A percentile compares a stretch with the other conserved stretches of the same genome.
These are phyloP conservation scores for Globisporangium alternatum DNA, from an alignment of 352 stramenopile genomes.

Conservation along the genomic window DNA sequence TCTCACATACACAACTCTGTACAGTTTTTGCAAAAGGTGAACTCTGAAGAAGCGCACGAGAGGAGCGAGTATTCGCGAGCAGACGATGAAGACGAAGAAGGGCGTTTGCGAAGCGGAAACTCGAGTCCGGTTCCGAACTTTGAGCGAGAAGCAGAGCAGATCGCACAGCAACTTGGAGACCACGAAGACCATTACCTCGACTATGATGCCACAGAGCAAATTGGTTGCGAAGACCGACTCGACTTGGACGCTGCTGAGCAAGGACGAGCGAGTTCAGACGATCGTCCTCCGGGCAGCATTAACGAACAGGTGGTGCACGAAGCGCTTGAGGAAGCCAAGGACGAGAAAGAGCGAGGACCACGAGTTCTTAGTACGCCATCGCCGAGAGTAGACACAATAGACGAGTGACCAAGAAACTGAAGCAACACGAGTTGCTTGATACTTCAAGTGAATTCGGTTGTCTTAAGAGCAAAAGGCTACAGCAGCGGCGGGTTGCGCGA, in stretches of 20 bases:
- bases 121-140: not conserved
- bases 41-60: not conserved
- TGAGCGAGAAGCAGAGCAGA: not conserved
- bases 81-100: not conserved
- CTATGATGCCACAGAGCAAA: not conserved
- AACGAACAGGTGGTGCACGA: not conserved
- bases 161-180: not conserved
- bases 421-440: not conserved
- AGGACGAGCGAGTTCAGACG: not conserved
- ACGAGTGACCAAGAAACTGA: slow-evolving; percentile 3
- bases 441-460: not conserved
- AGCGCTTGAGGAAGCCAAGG: not conserved
- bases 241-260: not conserved
- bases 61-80: not conserved
- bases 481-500: not conserved
- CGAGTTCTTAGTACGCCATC: not conserved
- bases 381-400: slow-evolving; percentile 12
- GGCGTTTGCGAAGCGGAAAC: not conserved
- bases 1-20: not conserved
- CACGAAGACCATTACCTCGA: not conserved
- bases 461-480: not conserved
- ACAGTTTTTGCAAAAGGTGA: slow-evolving; percentile 9
- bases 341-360: not conserved
- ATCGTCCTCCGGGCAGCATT: not conserved
- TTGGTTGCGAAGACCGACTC: not conserved